Percentiles rank a stretch among this genome's conserved stretches.
phyloP scores from a whole-genome alignment of 2,329 filamentous ascomycete genomes.

The Coniochaeta sp. region DNA sequence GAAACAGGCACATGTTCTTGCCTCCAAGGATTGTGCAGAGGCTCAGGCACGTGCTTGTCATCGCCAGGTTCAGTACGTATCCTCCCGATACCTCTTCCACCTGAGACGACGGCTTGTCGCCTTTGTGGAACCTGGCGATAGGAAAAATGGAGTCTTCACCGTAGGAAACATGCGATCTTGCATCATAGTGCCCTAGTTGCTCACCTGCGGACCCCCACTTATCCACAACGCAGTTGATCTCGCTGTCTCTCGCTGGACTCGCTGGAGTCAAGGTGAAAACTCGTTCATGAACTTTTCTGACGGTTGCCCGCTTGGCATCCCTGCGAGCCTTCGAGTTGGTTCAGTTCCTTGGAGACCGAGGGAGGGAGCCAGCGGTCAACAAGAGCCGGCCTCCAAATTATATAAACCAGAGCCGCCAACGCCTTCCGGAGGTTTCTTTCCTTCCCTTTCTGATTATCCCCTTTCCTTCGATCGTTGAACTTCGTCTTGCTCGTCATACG shows the following conservation, averaged over 20 bases:
- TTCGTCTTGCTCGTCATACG: not conserved
- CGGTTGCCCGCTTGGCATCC: not conserved
- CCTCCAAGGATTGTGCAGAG: not conserved
- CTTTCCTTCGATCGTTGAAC: not conserved
- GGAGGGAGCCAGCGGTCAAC: not conserved
- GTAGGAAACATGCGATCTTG: not conserved
- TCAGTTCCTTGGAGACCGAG: not conserved
- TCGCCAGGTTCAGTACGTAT: not conserved
- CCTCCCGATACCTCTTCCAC: not conserved
- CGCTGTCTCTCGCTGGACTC: not conserved
- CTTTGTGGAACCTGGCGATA: not conserved
- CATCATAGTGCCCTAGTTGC: not conserved
- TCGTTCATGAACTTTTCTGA: conserved; percentile 4
- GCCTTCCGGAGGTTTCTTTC: not conserved
- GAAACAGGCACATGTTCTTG: not conserved
- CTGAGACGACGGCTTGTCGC: not conserved
- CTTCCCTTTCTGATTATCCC: not conserved
- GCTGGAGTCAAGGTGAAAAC: conserved; percentile 3
- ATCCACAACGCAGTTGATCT: not conserved
- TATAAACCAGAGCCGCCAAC: not conserved
- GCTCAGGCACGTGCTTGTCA: not conserved
- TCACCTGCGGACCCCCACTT: not conserved
- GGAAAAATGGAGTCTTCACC: not conserved
- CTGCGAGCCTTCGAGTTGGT: not conserved
- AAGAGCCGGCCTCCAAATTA: not conserved